These are phyloP conservation scores for Phialophora verrucosa DNA, from an alignment of 2,329 filamentous ascomycete genomes.

Conservation along the genomic window DNA sequence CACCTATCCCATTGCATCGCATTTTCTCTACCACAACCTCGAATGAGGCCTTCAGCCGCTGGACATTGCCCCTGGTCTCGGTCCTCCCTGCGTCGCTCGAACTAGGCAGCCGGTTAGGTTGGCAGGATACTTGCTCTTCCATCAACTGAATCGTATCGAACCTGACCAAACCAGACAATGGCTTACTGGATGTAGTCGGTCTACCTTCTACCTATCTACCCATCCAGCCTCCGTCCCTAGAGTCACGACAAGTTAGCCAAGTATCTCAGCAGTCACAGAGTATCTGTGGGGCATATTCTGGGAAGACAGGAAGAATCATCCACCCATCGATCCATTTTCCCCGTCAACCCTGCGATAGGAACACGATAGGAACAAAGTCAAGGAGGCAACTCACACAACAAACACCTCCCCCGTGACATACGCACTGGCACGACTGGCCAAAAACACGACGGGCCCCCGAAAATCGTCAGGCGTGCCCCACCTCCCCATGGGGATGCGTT, in stretches of 20 bases:
- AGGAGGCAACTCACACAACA: slow-evolving; percentile 40
- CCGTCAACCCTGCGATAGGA: no score
- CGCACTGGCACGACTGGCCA: slow-evolving; percentile 53
- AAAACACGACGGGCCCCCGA: slow-evolving; percentile 57
- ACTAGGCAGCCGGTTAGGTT: no score
- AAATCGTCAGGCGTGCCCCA: slow-evolving; percentile 71
- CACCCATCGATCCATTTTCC: no score
- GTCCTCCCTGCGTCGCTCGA: no score
- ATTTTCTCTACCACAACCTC: no score
- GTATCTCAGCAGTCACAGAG: neutral
- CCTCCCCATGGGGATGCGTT: slow-evolving; percentile 79
- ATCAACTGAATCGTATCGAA: no score
- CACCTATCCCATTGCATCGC: no score
- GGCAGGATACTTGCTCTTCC: no score
- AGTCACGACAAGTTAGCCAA: neutral
- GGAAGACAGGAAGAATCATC: neutral
- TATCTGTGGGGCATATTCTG: neutral
- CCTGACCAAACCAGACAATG: neutral
- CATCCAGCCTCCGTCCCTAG: slow-evolving; percentile 11
- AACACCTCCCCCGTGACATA: slow-evolving; percentile 57
- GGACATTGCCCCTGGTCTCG: no score
- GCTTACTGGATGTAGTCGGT: neutral
- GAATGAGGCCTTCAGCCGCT: no score
- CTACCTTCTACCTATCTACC: neutral
- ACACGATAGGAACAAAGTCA: no score